phyloP scores from a whole-genome alignment of 345 rosid genomes.

The Brassica rapa region DNA sequence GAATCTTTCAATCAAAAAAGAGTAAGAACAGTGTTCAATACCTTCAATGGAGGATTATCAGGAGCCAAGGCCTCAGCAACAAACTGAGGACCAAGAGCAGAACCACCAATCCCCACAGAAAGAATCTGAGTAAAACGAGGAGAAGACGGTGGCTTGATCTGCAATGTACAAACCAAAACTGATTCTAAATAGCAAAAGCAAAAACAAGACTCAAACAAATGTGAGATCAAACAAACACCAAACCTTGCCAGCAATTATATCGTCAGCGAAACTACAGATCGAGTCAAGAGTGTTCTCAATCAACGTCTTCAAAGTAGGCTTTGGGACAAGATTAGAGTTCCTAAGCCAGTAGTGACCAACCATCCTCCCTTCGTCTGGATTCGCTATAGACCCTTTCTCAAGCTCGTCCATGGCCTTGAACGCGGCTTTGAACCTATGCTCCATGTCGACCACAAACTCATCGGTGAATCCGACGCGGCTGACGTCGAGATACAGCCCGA shows the following conservation, averaged over 20 bases:
- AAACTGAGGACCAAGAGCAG: conserved; percentile 98
- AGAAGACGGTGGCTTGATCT: conserved; percentile 82
- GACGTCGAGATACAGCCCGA: conserved; percentile 80
- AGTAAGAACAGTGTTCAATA: conserved; percentile 23
- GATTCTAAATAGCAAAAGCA: not conserved
- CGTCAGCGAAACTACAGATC: conserved; percentile 65
- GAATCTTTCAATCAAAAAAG: conserved; percentile 11
- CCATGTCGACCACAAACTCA: conserved; percentile 78
- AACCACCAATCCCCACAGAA: conserved; percentile 95
- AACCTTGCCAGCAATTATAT: conserved; percentile 84
- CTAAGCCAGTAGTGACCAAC: conserved; percentile 98
- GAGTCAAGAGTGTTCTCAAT: conserved; percentile 73
- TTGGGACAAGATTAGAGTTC: conserved; percentile 70
- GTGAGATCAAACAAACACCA: conserved; percentile 23
- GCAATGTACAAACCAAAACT: conserved; percentile 29
- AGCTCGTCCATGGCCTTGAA: conserved; percentile 79
- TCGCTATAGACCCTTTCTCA: conserved; percentile 91
- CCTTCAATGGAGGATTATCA: conserved; percentile 96
- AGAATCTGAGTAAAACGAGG: conserved; percentile 86
- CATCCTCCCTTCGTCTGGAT: conserved; percentile 98
- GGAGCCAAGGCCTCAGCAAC: conserved; percentile 98
- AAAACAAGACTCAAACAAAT: not conserved
- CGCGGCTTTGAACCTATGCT: conserved; percentile 66
- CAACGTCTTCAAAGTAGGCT: conserved; percentile 54
- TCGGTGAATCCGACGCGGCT: conserved; percentile 88